Base-by-base conservation (phyloP, 352 stramenopile species). In the Phytopythium mirpurense region DNA sequence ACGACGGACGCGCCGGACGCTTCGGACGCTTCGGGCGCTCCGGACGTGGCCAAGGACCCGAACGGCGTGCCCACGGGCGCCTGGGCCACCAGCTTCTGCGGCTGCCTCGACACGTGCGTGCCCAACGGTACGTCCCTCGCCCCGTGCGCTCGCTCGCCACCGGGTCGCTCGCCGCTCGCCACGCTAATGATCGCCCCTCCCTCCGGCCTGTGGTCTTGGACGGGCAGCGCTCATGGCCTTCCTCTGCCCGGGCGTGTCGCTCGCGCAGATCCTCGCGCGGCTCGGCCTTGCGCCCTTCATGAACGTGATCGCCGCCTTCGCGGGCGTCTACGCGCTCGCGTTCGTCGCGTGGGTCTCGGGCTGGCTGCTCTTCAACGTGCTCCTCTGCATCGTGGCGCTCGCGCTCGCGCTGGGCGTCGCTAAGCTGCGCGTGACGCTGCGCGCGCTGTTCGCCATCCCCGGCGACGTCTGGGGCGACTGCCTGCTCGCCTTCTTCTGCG, bases 371-470 rank as follows among this genome's bases (percentile, higher is more conserved):
- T 56, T 56, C 37, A 24, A 56, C 10, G 19, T 45, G 36, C 23
- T 56, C 37, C 40, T 24, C 50, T 41, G 21, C 19, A 26, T 56
- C 50, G 19, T 56, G 37, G 42, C 50, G 32, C 34, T 63, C n/a
- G 45, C 26, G 27, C 37, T 54, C 2, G 63, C 54, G 8, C 15
- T 29, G 27, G 59, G 42, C 32, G 56, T 62, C 49, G 32, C 37
- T 1, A 53, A 65, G 16, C 51, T 83, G n/a, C 72, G 74, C 31
- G 60, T 62, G 46, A 64, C 63, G 31, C 60, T 88, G 46, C 74
- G 77, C 42, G 34, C 54, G 19, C 55, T 83, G 23, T 83, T 84
- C 48, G 64, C 62, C 27, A 82, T 84, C 51, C 71, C 66, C 1
- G 74, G 74, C 11, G 62, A 51, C 6, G 52, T 57, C 36, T n/a